Percentiles rank a stretch among this genome's conserved stretches.
Evolutionary conservation across 805 yeast species (phyloP).

Genomic region (Candida bentonensis): DNA sequence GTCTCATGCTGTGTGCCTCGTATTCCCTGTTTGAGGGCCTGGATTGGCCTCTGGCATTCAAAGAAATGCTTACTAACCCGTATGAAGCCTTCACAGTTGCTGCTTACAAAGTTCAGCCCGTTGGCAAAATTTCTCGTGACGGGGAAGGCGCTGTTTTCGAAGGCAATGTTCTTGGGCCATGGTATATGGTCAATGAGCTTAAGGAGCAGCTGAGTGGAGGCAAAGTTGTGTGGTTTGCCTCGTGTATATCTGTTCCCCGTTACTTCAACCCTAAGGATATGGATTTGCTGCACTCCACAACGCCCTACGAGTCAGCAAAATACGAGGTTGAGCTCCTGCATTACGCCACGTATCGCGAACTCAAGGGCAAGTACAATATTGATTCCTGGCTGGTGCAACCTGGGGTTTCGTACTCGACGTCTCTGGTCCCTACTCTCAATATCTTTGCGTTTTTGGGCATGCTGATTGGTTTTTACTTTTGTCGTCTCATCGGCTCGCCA

Average conservation of each 20-base stretch:
- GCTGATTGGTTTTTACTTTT: slow-evolving; percentile 69
- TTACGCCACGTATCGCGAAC: slow-evolving; percentile 43
- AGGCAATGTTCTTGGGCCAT: slow-evolving; percentile 95
- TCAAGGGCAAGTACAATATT: slow-evolving; percentile 38
- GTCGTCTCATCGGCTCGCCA: slow-evolving; percentile 69
- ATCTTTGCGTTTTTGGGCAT: slow-evolving; percentile 73
- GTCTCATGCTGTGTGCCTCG: slow-evolving; percentile 76
- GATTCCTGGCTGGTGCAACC: slow-evolving; percentile 78
- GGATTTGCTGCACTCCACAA: slow-evolving; percentile 46
- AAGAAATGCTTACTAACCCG: slow-evolving; percentile 53
- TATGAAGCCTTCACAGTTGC: slow-evolving; percentile 80
- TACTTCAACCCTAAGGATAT: slow-evolving; percentile 63
- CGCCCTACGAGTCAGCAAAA: slow-evolving; percentile 87
- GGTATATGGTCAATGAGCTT: slow-evolving; percentile 61
- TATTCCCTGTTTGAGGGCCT: slow-evolving; percentile 80
- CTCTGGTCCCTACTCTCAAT: slow-evolving; percentile 65
- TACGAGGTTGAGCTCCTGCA: slow-evolving; percentile 75
- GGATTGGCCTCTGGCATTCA: slow-evolving; percentile 68
- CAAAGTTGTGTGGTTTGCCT: slow-evolving; percentile 70
- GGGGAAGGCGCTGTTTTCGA: slow-evolving; percentile 82
- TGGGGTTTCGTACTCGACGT: slow-evolving; percentile 78
- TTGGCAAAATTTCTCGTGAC: slow-evolving; percentile 64
- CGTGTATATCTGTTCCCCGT: slow-evolving; percentile 66
- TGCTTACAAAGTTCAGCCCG: slow-evolving; percentile 66
- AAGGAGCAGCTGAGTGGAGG: slow-evolving; percentile 48